phyloP scores from a whole-genome alignment of 495 filamentous ascomycete genomes.

The Tuber magnatum region DNA sequence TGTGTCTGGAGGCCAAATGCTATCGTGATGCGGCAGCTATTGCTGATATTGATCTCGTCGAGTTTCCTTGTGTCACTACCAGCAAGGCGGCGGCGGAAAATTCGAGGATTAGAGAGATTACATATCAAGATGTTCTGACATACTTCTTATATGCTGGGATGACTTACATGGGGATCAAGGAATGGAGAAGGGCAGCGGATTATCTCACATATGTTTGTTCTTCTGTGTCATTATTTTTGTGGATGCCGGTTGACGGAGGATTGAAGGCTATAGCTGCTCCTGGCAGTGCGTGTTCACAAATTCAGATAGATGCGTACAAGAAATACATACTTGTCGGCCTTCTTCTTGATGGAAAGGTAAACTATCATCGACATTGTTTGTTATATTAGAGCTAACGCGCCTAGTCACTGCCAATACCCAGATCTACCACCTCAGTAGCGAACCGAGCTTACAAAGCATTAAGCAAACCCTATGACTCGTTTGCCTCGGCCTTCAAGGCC shows the following conservation, averaged over 20 bases:
- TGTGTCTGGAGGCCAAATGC: slow-evolving; percentile 40
- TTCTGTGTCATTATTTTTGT: not conserved
- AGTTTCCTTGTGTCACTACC: slow-evolving; percentile 29
- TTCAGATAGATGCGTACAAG: slow-evolving; percentile 71
- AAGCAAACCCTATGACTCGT: slow-evolving; percentile 61
- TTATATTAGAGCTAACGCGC: slow-evolving; percentile 5
- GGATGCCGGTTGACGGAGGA: not conserved
- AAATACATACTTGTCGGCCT: slow-evolving; percentile 82
- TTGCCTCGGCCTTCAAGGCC: slow-evolving; percentile 62
- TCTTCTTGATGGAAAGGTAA: slow-evolving; percentile 61
- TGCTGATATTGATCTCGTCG: slow-evolving; percentile 38
- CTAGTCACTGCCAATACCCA: slow-evolving; percentile 23
- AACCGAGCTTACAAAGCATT: slow-evolving; percentile 54
- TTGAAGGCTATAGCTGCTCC: slow-evolving; percentile 27
- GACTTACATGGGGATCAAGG: slow-evolving; percentile 63
- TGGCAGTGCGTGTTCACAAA: slow-evolving; percentile 35
- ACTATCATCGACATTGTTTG: slow-evolving; percentile 36
- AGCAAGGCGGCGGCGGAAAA: slow-evolving; percentile 29
- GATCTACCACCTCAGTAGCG: slow-evolving; percentile 41
- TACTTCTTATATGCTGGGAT: slow-evolving; percentile 75
- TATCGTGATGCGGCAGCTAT: slow-evolving; percentile 38
- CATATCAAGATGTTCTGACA: slow-evolving; percentile 55
- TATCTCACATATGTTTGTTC: slow-evolving; percentile 49
- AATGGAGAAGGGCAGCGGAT: slow-evolving; percentile 65
- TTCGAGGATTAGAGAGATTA: slow-evolving; percentile 44